Percentiles rank a stretch among this genome's conserved stretches.
phyloP scores from a whole-genome alignment of 1,284 basidiomycete genomes.

The Cryptococcus sp. region DNA sequence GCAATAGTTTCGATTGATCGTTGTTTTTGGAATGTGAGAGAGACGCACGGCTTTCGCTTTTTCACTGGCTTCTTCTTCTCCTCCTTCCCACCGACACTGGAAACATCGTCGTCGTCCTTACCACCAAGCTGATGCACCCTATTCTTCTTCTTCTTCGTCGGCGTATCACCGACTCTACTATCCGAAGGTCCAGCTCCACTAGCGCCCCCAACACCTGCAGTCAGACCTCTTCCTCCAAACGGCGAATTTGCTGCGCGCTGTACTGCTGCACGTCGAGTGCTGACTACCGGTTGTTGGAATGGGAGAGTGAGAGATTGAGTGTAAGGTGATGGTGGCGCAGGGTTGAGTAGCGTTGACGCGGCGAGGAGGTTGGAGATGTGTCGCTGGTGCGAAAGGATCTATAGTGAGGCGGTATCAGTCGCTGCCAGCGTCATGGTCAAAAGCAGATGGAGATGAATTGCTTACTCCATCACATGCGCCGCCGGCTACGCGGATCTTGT shows the following conservation, averaged over 20 bases:
- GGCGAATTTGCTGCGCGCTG: constrained; percentile 47
- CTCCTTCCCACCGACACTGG: constrained; percentile 34
- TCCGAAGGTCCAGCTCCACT: constrained; percentile 16
- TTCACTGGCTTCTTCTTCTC: constrained; percentile 43
- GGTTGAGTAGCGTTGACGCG: constrained; percentile 55
- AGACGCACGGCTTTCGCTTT: constrained; percentile 45
- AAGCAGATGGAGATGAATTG: constrained; percentile 2
- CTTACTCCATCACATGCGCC: constrained; percentile 82
- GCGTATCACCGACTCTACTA: constrained; percentile 32
- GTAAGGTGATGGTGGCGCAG: constrained; percentile 52
- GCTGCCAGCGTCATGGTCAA: constrained; percentile 4
- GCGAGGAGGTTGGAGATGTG: constrained; percentile 60
- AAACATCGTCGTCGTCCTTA: constrained; percentile 48
- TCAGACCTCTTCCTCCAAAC: constrained; percentile 24
- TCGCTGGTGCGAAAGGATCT: constrained; percentile 68
- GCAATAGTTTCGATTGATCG: background rate
- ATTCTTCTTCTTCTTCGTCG: constrained; percentile 48
- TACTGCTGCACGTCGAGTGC: constrained; percentile 32
- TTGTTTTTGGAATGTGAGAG: background rate
- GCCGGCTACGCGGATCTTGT: constrained; percentile 97
- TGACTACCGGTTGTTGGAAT: constrained; percentile 60
- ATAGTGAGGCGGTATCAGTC: background rate
- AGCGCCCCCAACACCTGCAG: background rate
- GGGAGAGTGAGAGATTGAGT: constrained; percentile 66
- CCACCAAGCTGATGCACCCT: constrained; percentile 34